Evolutionary conservation across 2,329 filamentous ascomycete species (phyloP).

Genomic region (Xylariaceae sp.): DNA sequence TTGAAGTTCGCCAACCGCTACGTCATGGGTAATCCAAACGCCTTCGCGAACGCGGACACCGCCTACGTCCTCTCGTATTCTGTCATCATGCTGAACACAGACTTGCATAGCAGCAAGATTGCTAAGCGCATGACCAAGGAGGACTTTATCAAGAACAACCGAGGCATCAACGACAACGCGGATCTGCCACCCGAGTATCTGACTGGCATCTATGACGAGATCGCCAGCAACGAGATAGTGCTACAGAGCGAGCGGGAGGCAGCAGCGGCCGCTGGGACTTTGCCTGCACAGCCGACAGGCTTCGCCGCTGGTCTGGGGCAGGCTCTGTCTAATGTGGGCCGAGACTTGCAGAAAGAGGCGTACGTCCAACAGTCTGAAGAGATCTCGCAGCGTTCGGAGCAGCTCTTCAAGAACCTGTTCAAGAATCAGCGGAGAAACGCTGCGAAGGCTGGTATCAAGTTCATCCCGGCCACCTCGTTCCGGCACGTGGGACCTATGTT

Average conservation of each 20-base stretch:
- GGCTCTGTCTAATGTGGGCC: constrained; percentile 82
- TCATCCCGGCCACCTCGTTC: constrained; percentile 87
- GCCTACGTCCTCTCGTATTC: constrained; percentile 95
- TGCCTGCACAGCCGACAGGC: constrained; percentile 51
- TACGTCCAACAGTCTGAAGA: constrained; percentile 94
- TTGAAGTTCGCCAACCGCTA: constrained; percentile 97
- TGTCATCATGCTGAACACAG: constrained; percentile 93
- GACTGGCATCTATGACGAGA: constrained; percentile 83
- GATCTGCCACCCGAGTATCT: constrained; percentile 93
- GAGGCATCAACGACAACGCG: constrained; percentile 94
- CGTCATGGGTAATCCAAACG: constrained; percentile 88
- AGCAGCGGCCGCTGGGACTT: constrained; percentile 68
- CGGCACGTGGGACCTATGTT: constrained; percentile 98
- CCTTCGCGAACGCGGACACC: constrained; percentile 96
- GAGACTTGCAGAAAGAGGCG: constrained; percentile 85
- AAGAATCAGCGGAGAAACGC: constrained; percentile 80
- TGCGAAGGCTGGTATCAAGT: constrained; percentile 60
- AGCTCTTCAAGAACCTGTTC: constrained; percentile 89
- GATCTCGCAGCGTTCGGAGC: constrained; percentile 65
- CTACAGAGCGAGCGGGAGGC: constrained; percentile 85
- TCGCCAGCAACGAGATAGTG: constrained; percentile 85
- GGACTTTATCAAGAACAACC: constrained; percentile 98
- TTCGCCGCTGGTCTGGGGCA: constrained; percentile 80
- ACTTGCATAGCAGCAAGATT: constrained; percentile 86
- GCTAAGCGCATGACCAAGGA: constrained; percentile 83